Conservation (phyloP, 345 rosid genomes). For the Isatis tinctoria region DNA sequence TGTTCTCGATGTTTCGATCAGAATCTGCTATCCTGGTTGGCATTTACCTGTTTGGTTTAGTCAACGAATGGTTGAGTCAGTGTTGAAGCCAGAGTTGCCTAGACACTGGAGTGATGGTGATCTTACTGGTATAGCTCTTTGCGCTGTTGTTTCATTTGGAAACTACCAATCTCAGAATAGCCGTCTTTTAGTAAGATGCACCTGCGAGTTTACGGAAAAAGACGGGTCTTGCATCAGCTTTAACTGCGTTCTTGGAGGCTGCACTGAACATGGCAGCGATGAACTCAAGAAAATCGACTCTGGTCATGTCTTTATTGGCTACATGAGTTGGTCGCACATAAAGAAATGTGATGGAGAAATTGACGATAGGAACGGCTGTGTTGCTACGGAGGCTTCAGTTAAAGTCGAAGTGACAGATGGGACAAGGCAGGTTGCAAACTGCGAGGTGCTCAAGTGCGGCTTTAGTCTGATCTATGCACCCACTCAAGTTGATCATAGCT, state of each 20-base stretch:
- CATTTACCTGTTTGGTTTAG: neutral
- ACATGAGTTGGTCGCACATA: neutral
- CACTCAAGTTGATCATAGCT: neutral
- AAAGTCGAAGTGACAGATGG: neutral
- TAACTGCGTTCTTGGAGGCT: conserved; percentile 11
- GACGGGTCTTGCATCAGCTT: neutral
- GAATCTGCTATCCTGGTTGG: neutral
- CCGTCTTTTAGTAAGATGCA: neutral
- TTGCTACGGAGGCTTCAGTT: neutral
- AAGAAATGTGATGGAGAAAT: neutral
- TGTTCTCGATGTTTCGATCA: neutral
- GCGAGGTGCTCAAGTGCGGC: neutral
- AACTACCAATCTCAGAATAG: neutral
- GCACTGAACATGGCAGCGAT: neutral
- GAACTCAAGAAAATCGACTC: neutral
- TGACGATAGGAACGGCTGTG: neutral
- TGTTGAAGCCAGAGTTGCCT: neutral
- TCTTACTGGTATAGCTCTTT: conserved; percentile 19
- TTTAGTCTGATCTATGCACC: neutral
- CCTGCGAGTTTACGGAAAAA: neutral
- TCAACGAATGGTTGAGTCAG: neutral
- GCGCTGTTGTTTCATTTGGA: conserved; percentile 7
- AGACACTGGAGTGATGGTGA: conserved; percentile 8
- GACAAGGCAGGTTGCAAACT: neutral
- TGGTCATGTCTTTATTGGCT: conserved; percentile 16